phyloP scores from a whole-genome alignment of 2,329 filamentous ascomycete species.

The Cryphonectria japonica region DNA sequence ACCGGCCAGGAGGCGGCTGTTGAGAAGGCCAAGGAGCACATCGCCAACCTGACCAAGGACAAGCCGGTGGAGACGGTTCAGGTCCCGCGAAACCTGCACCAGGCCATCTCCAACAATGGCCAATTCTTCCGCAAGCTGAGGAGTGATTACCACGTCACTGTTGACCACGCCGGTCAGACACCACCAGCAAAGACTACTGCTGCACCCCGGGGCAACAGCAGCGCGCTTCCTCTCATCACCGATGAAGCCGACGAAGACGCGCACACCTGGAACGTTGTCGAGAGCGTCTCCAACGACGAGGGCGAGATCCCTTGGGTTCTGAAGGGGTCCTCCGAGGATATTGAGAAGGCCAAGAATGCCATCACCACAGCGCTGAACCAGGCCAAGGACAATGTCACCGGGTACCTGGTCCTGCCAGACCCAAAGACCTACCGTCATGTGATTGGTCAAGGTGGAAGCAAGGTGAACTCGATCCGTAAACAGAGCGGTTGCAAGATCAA shows the following conservation, averaged over 20 bases:
- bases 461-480: constrained; percentile 91
- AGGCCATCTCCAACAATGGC: constrained; percentile 83
- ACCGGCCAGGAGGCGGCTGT: constrained; percentile 79
- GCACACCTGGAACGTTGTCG: constrained; percentile 84
- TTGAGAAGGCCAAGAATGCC: constrained; percentile 78
- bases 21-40: constrained; percentile 84
- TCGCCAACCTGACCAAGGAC: constrained; percentile 77
- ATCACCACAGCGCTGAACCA: constrained; percentile 75
- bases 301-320: constrained; percentile 90
- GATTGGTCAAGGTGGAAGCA: constrained; percentile 84
- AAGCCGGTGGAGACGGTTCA: constrained; percentile 87
- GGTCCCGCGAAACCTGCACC: constrained; percentile 81
- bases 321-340: constrained; percentile 74
- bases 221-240: constrained; percentile 84
- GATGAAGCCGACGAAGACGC: constrained; percentile 69
- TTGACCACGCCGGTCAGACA: constrained; percentile 85
- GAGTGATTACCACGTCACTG: constrained; percentile 83
- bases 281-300: constrained; percentile 62
- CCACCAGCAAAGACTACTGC: constrained; percentile 71
- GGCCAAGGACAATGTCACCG: constrained; percentile 73
- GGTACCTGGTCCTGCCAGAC: constrained; percentile 89
- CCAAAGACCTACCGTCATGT: constrained; percentile 87
- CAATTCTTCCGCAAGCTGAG: constrained; percentile 91
- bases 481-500: constrained; percentile 93
- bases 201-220: constrained; percentile 60